These are phyloP conservation scores for Fusarium protoensiforme DNA, from an alignment of 2,329 filamentous ascomycete genomes.

Conservation along the genomic window DNA sequence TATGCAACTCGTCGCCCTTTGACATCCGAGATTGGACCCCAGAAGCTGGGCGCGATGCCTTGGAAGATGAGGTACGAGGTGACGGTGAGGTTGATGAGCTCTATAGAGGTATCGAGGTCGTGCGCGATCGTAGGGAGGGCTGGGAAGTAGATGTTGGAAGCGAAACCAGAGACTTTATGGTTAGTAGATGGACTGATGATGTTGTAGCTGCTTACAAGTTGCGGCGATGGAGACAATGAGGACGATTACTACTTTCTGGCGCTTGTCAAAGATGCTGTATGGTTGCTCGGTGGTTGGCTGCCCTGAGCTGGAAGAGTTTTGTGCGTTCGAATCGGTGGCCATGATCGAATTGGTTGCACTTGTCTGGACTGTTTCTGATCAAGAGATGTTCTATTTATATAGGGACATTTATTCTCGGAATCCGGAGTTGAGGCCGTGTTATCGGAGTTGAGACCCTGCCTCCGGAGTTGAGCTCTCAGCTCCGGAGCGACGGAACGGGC, in stretches of 20 bases:
- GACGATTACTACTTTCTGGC: conserved; percentile 61
- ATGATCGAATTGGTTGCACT: neutral
- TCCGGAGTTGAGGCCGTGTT: neutral
- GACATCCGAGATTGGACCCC: conserved; percentile 61
- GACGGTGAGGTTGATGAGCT: conserved; percentile 56
- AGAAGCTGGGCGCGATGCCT: conserved; percentile 63
- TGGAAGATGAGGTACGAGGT: conserved; percentile 65
- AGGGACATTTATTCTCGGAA: neutral
- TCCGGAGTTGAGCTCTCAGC: neutral
- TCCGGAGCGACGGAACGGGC: neutral
- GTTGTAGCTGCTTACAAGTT: conserved; percentile 54
- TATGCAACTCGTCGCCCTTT: conserved; percentile 59
- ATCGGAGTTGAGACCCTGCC: neutral
- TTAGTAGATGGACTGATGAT: conserved; percentile 2
- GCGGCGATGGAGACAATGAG: conserved; percentile 60
- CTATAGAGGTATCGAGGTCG: conserved; percentile 53
- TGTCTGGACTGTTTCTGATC: neutral
- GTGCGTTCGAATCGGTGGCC: neutral
- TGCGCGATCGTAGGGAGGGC: conserved; percentile 57
- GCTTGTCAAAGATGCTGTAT: conserved; percentile 62
- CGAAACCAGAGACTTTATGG: conserved; percentile 51
- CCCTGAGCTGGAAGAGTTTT: neutral
- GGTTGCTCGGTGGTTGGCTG: conserved; percentile 40
- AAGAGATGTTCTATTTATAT: neutral
- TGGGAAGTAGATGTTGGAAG: conserved; percentile 62